Evolutionary conservation across 2,329 filamentous ascomycete genomes (phyloP), one percentile per base, ranked within the genome.

Genomic region (Aspergillus costaricaensis): DNA sequence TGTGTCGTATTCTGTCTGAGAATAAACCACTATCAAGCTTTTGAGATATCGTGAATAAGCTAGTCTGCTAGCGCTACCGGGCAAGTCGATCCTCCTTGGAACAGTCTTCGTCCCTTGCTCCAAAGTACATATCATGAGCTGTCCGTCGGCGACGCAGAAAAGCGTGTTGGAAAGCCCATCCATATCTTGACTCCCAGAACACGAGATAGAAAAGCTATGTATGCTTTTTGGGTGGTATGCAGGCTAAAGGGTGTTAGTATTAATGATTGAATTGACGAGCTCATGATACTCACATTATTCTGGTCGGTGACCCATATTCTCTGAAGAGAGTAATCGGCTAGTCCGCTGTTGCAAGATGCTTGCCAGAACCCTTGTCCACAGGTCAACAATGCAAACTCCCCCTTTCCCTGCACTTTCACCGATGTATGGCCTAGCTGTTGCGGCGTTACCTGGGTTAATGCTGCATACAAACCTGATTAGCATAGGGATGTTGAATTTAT

Each of bases 1-100:
- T 6, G 66, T 62, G 23, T 74, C 68, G 5, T 66, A 60, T 49
- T 72, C 68, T 3, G 66, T 68, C 19, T 65, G 65, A 39, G 69
- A 73, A 61, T 79, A 83, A 21, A 81, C 81, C 12, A 83, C 79
- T 32, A 86, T 77, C 27, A 86, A 74, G 61, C 78, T 79, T 12
- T 77, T 74, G 9, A 83, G 68, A 53, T 75, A 72, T 12, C 73
- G 68, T 9, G 82, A 80, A 67, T 83, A 84, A 9, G 77, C 70
- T 9, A 83, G 58, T 58, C 74, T 75, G 63, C 69, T 75, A 8
- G 79, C 77, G 17, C 72, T 76, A n/a, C 79, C 79, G 43, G 74
- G 74, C 12, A 80, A 55, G 23, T 69, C 67, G 30, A 79, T 74
- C 15, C 74, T 73, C 36, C 77, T 74, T 9, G 79, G 76, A 30